Evolutionary conservation across 2,329 filamentous ascomycete species (phyloP).

Genomic region (Colletotrichum scovillei): DNA sequence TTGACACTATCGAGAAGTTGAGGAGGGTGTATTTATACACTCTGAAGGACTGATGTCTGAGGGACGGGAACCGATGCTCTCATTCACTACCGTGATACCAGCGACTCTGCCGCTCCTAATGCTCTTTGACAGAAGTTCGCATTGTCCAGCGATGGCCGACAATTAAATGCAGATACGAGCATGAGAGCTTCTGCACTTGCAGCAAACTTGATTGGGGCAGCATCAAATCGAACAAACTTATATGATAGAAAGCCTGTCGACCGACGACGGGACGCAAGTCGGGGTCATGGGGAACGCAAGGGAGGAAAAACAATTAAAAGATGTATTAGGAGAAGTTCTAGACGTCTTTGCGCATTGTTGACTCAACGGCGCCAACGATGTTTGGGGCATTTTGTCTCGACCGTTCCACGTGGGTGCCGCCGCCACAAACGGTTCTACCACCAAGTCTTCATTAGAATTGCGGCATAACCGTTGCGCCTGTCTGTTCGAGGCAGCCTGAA

Average conservation of each 20-base stretch:
- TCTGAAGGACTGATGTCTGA: background rate
- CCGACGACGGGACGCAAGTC: background rate
- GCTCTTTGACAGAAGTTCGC: background rate
- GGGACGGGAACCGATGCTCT: background rate
- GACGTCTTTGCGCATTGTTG: background rate
- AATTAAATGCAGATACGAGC: background rate
- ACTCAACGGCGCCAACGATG: slow-evolving; percentile 6
- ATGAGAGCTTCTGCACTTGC: background rate
- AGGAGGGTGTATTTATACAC: background rate
- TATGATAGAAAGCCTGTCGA: background rate
- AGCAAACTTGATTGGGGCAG: background rate
- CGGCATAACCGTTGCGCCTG: background rate
- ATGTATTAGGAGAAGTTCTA: background rate
- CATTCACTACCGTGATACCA: background rate
- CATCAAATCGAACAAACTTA: background rate
- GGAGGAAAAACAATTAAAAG: background rate
- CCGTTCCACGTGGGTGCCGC: slow-evolving; percentile 11
- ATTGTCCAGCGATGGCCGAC: background rate
- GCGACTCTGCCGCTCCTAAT: background rate
- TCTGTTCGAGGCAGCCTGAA: background rate
- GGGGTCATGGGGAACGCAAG: background rate
- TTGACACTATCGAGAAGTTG: background rate
- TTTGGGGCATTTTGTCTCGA: background rate
- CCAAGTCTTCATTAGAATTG: background rate
- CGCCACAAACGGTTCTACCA: slow-evolving; percentile 1